These are phyloP conservation scores for Colletotrichum nymphaeae DNA, from an alignment of 2,329 filamentous ascomycete species.

Conservation along the genomic window DNA sequence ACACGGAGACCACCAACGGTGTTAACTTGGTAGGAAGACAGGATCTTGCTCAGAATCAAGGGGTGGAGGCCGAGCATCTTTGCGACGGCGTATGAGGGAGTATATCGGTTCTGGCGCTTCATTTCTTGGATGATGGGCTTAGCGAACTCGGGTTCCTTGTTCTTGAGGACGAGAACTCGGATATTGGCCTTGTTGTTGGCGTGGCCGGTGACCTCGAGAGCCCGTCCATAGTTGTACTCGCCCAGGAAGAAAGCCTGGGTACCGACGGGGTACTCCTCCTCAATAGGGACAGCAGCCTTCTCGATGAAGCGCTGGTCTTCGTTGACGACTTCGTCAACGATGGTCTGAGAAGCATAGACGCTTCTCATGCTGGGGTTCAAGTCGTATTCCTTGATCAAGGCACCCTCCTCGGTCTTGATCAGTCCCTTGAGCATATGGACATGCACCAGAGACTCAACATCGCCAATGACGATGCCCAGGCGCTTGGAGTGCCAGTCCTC, in stretches of 20 bases:
- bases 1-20: conserved; percentile 82
- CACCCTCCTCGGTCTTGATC: conserved; percentile 88
- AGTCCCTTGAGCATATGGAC: conserved; percentile 95
- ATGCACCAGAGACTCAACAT: conserved; percentile 89
- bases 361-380: conserved; percentile 86
- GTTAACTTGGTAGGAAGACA: conserved; percentile 89
- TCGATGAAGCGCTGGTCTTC: conserved; percentile 95
- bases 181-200: conserved; percentile 81
- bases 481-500: conserved; percentile 92
- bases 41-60: conserved; percentile 93
- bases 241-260: conserved; percentile 93
- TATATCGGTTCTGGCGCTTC: conserved; percentile 79
- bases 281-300: conserved; percentile 85
- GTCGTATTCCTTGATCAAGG: conserved; percentile 92
- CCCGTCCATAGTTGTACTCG: conserved; percentile 91
- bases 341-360: conserved; percentile 89
- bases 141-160: conserved; percentile 84
- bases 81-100: conserved; percentile 89
- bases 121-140: conserved; percentile 77
- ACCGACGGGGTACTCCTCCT: conserved; percentile 88
- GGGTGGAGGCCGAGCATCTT: conserved; percentile 84
- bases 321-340: conserved; percentile 91
- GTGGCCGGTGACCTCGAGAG: conserved; percentile 84
- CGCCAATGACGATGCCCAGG: conserved; percentile 86
- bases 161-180: conserved; percentile 77